phyloP scores from a whole-genome alignment of 23 red algal genomes.

The Gracilariopsis chorda region DNA sequence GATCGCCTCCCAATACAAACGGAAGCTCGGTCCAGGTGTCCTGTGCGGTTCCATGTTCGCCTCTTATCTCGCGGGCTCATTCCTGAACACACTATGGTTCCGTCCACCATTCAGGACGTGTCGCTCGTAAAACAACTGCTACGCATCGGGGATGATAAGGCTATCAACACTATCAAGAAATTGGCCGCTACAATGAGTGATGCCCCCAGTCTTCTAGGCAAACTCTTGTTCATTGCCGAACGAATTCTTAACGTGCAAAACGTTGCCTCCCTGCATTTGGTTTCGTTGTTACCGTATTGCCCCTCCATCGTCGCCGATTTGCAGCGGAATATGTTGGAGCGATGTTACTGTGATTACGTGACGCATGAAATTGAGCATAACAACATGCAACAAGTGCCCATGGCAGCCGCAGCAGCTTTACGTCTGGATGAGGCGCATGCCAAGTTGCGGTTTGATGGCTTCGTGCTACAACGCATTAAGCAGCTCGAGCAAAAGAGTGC shows the following conservation, averaged over 20 bases:
- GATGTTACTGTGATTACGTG: constrained; percentile 28
- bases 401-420: constrained; percentile 17
- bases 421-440: constrained; percentile 10
- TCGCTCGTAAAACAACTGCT: constrained; percentile 21
- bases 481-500: too few relatives aligned
- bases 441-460: neutral
- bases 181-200: constrained; percentile 19
- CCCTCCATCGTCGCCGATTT: constrained; percentile 16
- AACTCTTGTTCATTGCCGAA: constrained; percentile 62
- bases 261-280: neutral
- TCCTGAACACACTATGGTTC: constrained; percentile 24
- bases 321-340: constrained; percentile 54
- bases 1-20: constrained; percentile 44
- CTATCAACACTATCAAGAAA: constrained; percentile 1
- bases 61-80: constrained; percentile 6
- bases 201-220: constrained; percentile 58
- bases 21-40: constrained; percentile 29
- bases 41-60: constrained; percentile 42
- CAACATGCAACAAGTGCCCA: neutral
- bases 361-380: constrained; percentile 23
- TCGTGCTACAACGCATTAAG: neutral
- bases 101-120: constrained; percentile 34
- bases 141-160: neutral
- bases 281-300: constrained; percentile 36
- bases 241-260: neutral